These are phyloP conservation scores for Sordaria brevicollis DNA, from an alignment of 495 filamentous ascomycete species.

Conservation along the genomic window DNA sequence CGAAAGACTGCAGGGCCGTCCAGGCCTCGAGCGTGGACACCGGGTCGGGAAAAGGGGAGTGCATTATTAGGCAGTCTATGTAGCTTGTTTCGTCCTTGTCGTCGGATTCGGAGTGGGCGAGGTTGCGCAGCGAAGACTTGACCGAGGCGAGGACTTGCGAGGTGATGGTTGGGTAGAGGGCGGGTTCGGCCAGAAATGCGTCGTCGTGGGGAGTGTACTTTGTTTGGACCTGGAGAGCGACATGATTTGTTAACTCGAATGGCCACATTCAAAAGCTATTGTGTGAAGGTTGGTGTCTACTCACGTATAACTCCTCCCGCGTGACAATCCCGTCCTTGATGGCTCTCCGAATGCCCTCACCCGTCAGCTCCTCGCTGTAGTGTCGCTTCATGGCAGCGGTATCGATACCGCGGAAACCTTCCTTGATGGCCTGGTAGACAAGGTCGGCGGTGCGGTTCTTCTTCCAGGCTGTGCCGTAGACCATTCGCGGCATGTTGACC, in stretches of 20 bases:
- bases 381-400: slow-evolving; percentile 73
- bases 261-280: not conserved
- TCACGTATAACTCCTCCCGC: slow-evolving; percentile 47
- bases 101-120: slow-evolving; percentile 27
- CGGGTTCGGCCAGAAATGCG: slow-evolving; percentile 46
- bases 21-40: slow-evolving; percentile 55
- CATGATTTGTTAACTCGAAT: slow-evolving; percentile 2
- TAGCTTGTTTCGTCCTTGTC: slow-evolving; percentile 36
- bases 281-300: not conserved
- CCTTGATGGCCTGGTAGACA: slow-evolving; percentile 55
- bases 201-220: slow-evolving; percentile 62
- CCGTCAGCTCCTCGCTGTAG: slow-evolving; percentile 66
- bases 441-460: slow-evolving; percentile 56
- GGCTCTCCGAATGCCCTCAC: slow-evolving; percentile 49
- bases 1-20: slow-evolving; percentile 50
- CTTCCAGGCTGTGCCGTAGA: slow-evolving; percentile 90
- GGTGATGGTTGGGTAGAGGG: slow-evolving; percentile 43
- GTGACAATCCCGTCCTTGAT: slow-evolving; percentile 46
- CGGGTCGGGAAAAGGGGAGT: slow-evolving; percentile 52
- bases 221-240: slow-evolving; percentile 55
- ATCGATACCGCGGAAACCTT: slow-evolving; percentile 67
- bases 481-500: slow-evolving; percentile 42
- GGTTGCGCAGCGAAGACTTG: slow-evolving; percentile 56
- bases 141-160: slow-evolving; percentile 58
- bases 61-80: slow-evolving; percentile 63